Evolutionary conservation across 1,284 basidiomycete species (phyloP).

Genomic region (Malassezia equina): DNA sequence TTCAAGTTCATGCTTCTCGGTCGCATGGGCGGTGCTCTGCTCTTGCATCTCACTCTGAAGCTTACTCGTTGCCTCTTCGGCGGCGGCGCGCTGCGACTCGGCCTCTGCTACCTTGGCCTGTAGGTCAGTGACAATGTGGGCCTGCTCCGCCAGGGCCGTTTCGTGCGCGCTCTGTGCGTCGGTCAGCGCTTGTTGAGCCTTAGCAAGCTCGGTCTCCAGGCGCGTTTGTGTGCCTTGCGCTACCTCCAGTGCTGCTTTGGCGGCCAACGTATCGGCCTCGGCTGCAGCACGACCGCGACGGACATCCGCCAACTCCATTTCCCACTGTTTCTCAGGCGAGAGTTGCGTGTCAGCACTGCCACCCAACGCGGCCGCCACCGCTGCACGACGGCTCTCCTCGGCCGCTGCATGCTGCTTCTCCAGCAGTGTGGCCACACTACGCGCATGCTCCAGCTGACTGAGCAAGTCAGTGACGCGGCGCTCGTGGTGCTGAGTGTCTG

Average conservation of each 20-base stretch:
- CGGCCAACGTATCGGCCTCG: constrained; percentile 21
- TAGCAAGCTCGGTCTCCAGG: constrained; percentile 51
- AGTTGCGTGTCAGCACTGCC: constrained; percentile 26
- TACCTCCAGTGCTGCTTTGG: constrained; percentile 50
- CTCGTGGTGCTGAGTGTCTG: constrained; percentile 68
- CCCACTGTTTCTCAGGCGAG: constrained; percentile 65
- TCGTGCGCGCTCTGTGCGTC: constrained; percentile 64
- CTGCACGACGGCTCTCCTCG: constrained; percentile 16
- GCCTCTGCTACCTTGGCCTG: constrained; percentile 55
- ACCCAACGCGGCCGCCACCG: constrained; percentile 38
- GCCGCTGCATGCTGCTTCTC: constrained; percentile 50
- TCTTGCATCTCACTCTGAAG: constrained; percentile 56
- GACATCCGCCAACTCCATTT: constrained; percentile 63
- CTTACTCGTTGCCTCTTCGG: constrained; percentile 54
- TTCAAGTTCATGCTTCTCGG: constrained; percentile 53
- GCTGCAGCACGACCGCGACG: constrained; percentile 41
- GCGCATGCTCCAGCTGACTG: constrained; percentile 62
- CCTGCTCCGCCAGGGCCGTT: constrained; percentile 49
- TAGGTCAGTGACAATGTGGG: constrained; percentile 58
- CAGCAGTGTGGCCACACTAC: constrained; percentile 75
- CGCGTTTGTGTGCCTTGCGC: constrained; percentile 60
- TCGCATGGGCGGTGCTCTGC: constrained; percentile 59
- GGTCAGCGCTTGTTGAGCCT: constrained; percentile 54
- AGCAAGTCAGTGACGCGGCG: constrained; percentile 63
- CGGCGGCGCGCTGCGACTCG: constrained; percentile 53